Evolutionary conservation across 2,329 filamentous ascomycete genomes (phyloP).

Genomic region (Colletotrichum viniferum): DNA sequence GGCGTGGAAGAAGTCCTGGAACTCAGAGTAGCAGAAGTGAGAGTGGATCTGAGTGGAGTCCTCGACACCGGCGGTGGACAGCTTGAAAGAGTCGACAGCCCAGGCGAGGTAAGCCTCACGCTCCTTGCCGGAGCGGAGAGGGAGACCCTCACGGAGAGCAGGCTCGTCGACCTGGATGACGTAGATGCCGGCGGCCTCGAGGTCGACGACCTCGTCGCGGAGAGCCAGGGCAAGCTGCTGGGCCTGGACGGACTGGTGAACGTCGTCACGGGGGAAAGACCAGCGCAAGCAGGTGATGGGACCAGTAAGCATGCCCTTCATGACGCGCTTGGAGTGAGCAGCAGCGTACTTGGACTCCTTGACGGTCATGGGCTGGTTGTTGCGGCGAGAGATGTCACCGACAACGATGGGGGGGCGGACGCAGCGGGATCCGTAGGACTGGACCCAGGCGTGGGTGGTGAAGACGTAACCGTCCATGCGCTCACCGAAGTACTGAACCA

Average conservation of each 20-base stretch:
- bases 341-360: slow-evolving; percentile 99
- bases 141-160: slow-evolving; percentile 98
- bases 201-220: slow-evolving; percentile 97
- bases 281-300: slow-evolving; percentile 98
- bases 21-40: slow-evolving; percentile 99
- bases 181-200: slow-evolving; percentile 93
- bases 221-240: slow-evolving; percentile 98
- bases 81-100: slow-evolving; percentile 98
- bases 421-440: slow-evolving; percentile 97
- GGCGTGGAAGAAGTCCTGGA: slow-evolving; percentile 99
- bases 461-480: slow-evolving; percentile 96
- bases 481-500: slow-evolving; percentile 99
- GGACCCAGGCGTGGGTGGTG: slow-evolving; percentile 98
- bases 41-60: slow-evolving; percentile 99
- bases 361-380: slow-evolving; percentile 84
- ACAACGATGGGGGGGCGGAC: slow-evolving; percentile 98
- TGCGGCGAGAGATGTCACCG: slow-evolving; percentile 95
- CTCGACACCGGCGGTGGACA: slow-evolving; percentile 89
- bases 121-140: slow-evolving; percentile 91
- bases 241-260: slow-evolving; percentile 98
- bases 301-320: slow-evolving; percentile 99
- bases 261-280: slow-evolving; percentile 99
- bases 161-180: slow-evolving; percentile 99
- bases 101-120: slow-evolving; percentile 96
- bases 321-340: slow-evolving; percentile 95